phyloP scores from a whole-genome alignment of 805 yeast genomes.

The Zygosaccharomyces siamensis region DNA sequence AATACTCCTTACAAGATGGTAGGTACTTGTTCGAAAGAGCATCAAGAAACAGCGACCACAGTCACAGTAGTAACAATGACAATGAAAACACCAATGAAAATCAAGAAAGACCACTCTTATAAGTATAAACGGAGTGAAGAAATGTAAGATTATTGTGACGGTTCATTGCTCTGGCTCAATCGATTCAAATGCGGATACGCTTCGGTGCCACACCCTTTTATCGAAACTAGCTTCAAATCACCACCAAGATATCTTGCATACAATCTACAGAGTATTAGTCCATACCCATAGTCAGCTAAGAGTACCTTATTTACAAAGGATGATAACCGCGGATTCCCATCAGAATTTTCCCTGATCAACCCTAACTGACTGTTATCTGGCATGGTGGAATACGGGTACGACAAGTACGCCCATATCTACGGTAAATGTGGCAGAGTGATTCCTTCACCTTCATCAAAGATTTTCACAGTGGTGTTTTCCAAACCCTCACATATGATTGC shows the following conservation, averaged over 20 bases:
- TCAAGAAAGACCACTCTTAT: not conserved
- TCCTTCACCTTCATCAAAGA: conserved; percentile 93
- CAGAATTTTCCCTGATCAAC: conserved; percentile 44
- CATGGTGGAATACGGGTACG: conserved; percentile 86
- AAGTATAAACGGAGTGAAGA: not conserved
- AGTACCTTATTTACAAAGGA: conserved; percentile 63
- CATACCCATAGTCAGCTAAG: conserved; percentile 93
- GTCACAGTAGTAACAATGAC: conserved; percentile 1
- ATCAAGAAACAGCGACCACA: conserved; percentile 19
- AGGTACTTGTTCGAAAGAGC: conserved; percentile 32
- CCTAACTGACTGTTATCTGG: conserved; percentile 56
- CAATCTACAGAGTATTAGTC: conserved; percentile 77
- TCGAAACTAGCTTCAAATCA: conserved; percentile 75
- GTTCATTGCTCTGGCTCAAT: conserved; percentile 68
- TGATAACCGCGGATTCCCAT: conserved; percentile 14
- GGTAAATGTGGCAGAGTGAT: conserved; percentile 81
- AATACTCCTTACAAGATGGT: conserved; percentile 35
- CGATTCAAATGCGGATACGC: conserved; percentile 83
- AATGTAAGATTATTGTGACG: conserved; percentile 33
- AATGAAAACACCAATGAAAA: not conserved
- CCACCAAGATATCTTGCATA: conserved; percentile 91
- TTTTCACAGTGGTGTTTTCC: conserved; percentile 86
- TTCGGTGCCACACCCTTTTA: conserved; percentile 95
- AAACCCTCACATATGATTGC: conserved; percentile 83
- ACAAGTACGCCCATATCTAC: conserved; percentile 83